Base-by-base conservation (phyloP, 2,329 filamentous ascomycete species). In the Pestalotiopsis sp. region DNA sequence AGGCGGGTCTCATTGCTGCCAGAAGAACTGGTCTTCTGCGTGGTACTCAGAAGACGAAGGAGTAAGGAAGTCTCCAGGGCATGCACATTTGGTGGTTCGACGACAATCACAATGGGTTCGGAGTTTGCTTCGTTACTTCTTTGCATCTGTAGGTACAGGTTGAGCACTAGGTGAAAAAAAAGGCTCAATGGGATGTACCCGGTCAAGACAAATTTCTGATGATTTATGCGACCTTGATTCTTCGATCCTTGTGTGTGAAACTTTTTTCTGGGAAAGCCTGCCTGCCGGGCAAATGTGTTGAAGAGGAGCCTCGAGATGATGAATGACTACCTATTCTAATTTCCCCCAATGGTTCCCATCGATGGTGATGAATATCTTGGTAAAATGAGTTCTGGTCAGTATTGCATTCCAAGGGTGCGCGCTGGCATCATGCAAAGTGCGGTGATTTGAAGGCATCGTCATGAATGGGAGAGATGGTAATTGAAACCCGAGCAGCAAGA, bases 11-110 rank as follows among this genome's bases (percentile, higher is more conserved):
- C 84, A 99, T 99, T 88, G 96, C 96, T 86, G 96, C 96, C 86
- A 91, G 96, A 87, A 94, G 97, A 91, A 99, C 96, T 85, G 96
- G 96, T 98, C 91, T 99, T 87, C 91, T 99, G 84, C 95, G 96
- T 88, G 96, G 96, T 97, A 98, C 96, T 84, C 96, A 99, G 90
- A 99, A 99, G 94, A 94, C 91, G 84, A 99, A 99, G 94, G 97
- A 99, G 78, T 95, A 94, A 87, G 79, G 82, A 71, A 74, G 72
- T 76, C 72, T 75, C 72, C 72, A 71, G 74, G 74, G 76, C 75
- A 65, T 65, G 45, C 65, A 67, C 65, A 78, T 77, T 68, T 65
- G 66, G 66, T 70, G 69, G 77, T 77, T 85, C 85, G 81, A 84
- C 84, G 45, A 52, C 45, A n/a, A 85, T 84, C 85, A 82, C 84